Percentiles rank a stretch among this genome's conserved stretches.
phyloP scores from a whole-genome alignment of 2,329 filamentous ascomycete genomes.

The Chaetomiaceae sp. region DNA sequence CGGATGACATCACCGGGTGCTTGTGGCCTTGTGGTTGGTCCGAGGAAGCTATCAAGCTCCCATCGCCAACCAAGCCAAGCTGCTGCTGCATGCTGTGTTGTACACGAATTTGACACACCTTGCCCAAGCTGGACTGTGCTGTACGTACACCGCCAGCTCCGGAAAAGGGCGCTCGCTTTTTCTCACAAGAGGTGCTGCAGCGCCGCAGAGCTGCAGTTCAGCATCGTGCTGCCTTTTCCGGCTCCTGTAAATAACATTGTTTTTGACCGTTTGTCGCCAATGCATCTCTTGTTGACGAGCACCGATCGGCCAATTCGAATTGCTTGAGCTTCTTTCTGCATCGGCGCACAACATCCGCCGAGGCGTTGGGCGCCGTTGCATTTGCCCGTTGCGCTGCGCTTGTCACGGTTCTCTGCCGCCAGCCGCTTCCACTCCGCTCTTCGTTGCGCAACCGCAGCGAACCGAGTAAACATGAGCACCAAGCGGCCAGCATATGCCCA shows the following conservation, averaged over 20 bases:
- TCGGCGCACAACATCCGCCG: not conserved
- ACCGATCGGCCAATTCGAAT: not conserved
- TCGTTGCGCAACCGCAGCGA: not conserved
- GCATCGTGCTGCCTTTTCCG: not conserved
- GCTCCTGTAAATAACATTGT: conserved; percentile 2
- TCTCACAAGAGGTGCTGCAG: not conserved
- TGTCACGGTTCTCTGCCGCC: not conserved
- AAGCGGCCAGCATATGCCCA: not conserved
- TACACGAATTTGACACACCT: not conserved
- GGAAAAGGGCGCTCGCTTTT: not conserved
- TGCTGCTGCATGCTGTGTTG: conserved; percentile 1
- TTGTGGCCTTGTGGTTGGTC: conserved; percentile 20
- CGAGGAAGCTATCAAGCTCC: not conserved
- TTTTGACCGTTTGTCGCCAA: not conserved
- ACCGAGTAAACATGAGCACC: conserved; percentile 12
- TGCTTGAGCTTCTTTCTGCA: not conserved
- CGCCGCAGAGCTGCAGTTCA: conserved; percentile 1
- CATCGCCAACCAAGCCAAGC: conserved; percentile 3
- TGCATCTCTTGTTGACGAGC: not conserved
- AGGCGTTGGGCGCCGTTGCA: not conserved
- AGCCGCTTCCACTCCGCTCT: not conserved
- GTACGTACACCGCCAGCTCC: conserved; percentile 3
- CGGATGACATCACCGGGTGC: conserved; percentile 24
- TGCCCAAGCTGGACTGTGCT: not conserved
- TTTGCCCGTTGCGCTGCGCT: not conserved